Percentiles rank a stretch among this genome's conserved stretches.
Conservation (phyloP, 2,329 filamentous ascomycete species). For the Cercospora zeae-maydis region DNA sequence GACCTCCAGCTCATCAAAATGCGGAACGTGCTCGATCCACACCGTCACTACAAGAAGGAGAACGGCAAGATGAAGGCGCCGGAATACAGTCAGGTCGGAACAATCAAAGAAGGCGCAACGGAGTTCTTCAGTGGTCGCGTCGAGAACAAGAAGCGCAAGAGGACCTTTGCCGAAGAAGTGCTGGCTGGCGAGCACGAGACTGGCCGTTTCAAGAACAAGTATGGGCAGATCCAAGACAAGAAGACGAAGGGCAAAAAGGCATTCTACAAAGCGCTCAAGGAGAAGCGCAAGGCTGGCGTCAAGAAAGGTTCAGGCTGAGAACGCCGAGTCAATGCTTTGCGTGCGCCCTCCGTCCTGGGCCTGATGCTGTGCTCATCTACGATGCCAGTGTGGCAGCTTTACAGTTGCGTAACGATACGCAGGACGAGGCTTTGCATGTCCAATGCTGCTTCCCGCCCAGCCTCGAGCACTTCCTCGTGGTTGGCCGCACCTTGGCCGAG, state of each 20-base stretch:
- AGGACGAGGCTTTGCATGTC: slow-evolving; percentile 58
- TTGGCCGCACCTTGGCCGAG: slow-evolving; percentile 59
- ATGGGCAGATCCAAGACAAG: slow-evolving; percentile 73
- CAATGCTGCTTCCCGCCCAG: slow-evolving; percentile 56
- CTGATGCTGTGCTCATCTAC: slow-evolving; percentile 4
- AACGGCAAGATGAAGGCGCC: slow-evolving; percentile 66
- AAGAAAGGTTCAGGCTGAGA: slow-evolving; percentile 36
- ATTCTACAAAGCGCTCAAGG: slow-evolving; percentile 77
- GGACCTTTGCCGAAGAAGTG: slow-evolving; percentile 81
- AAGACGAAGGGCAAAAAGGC: slow-evolving; percentile 88
- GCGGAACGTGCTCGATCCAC: slow-evolving; percentile 82
- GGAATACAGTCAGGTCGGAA: slow-evolving; percentile 83
- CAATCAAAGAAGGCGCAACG: slow-evolving; percentile 80
- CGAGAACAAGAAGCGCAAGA: slow-evolving; percentile 81
- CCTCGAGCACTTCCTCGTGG: slow-evolving; percentile 63
- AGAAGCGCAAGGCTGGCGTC: slow-evolving; percentile 47
- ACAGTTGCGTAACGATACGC: slow-evolving; percentile 45
- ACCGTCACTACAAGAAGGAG: slow-evolving; percentile 88
- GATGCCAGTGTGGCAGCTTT: slow-evolving; percentile 1
- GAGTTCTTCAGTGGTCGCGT: slow-evolving; percentile 81
- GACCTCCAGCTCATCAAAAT: slow-evolving; percentile 88
- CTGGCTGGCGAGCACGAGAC: slow-evolving; percentile 63
- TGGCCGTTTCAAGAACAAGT: slow-evolving; percentile 80
- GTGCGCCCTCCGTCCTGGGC: background rate
- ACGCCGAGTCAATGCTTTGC: background rate